Evolutionary conservation across 768 basidiomycete genomes (phyloP), one percentile per base, ranked within the genome.

Genomic region (Leccinum subgranulosum): DNA sequence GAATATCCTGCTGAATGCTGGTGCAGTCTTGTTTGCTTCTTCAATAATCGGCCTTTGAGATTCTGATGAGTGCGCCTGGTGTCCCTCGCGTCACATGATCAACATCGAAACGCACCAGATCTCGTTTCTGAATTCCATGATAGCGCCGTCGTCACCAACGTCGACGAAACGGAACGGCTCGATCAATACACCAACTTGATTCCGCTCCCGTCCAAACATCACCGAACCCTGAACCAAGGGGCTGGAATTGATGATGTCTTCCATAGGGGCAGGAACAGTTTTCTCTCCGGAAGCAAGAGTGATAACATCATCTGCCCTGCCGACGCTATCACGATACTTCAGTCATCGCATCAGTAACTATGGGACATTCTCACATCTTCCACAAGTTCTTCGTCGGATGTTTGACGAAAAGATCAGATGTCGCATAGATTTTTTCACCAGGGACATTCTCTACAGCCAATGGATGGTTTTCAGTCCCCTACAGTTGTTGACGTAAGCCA

Each of bases 371-470:
- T 48, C 49, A 79, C 78, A 80, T 72, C 60, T 72, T 78, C 76
- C 78, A 83, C 28, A 77, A 5, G 2, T 71, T 57, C 45, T 73
- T 76, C 1, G 75, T 74, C 0, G 82, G 80, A 60, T 82, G 81
- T 21, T 65, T 71, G 9, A 74, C 56, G 58, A 76, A 78, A 3
- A 83, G 50, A 66, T 80, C 81, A 0, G 74, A 74, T 1, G 76
- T 80, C 0, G 75, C 76, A 51, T 77, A 64, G 2, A 52, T 56
- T 36, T 77, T 58, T 5, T 61, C 55, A 5, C 76, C 79, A 3
- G 71, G 61, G 9, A 76, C 54, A 59, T 79, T 80, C 31, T 69
- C 53, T 8, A 69, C 43, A 1, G 59, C 64, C 12, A 62, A 1
- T 19, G 31, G 39, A 8, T 53, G 25, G 1, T 36, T 47, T 9